Conservation (phyloP, 169 alveolate species). For the Plasmodium blacklocki region DNA sequence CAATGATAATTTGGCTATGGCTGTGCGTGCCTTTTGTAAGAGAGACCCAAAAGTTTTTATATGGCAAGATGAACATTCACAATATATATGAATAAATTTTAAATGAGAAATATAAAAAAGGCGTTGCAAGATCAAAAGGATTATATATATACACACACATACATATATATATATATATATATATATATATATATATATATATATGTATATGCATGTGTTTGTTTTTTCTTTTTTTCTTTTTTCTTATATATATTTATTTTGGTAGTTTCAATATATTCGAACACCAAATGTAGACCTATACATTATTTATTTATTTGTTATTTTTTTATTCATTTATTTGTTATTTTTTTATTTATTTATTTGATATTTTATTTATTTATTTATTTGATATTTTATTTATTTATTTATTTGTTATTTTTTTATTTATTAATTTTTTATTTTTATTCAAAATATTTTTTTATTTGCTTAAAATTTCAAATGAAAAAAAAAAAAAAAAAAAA, state of each 20-base stretch:
- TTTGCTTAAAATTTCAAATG: background rate
- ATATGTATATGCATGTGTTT: background rate
- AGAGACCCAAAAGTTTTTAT: constrained; percentile 89
- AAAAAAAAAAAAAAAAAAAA: background rate
- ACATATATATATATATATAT: background rate
- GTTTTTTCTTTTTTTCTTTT: background rate
- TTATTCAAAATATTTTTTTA: background rate
- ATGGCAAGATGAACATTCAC: constrained; percentile 81
- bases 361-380: no score
- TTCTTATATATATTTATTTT: no score
- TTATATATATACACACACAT: no score
- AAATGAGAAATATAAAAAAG: background rate
- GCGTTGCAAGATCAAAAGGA: background rate
- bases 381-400: no score
- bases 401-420: background rate
- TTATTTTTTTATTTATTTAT: background rate
- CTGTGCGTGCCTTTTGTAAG: constrained; percentile 89
- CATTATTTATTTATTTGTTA: no score
- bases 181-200: background rate
- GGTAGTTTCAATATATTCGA: no score
- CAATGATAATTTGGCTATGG: constrained; percentile 88
- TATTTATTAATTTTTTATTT: background rate
- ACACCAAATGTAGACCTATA: no score
- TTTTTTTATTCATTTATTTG: no score
- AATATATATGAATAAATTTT: constrained; percentile 8